Evolutionary conservation across 768 basidiomycete genomes (phyloP), one percentile per base, ranked within the genome.

Genomic region (Coprinopsis strossmayeri): DNA sequence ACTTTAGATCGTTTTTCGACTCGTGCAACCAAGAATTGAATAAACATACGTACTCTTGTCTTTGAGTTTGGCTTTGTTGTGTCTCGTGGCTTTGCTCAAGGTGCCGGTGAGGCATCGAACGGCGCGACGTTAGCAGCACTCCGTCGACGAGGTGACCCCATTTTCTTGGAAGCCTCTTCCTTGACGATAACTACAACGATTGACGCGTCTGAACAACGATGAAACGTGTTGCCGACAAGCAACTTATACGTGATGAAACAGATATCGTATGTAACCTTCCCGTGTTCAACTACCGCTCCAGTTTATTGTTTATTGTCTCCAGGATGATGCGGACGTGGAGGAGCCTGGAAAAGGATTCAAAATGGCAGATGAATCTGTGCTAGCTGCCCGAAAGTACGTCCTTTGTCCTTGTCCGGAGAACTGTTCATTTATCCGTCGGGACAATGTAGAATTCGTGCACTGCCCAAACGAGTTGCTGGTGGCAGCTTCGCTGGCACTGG

Each of bases 211-310:
- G 23, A 25, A 50, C 3, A n/a, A 30, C 37, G 32, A 67, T 88
- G 84, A 90, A 90, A 66, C 78, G 87, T 61, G 76, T 72, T 48
- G 87, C 87, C 61, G 87, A 89, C 45, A 77, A 66, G 52, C 84
- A 91, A 56, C 59, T 91, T 27, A 70, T 73, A 10, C 87, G 79
- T 57, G 82, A 82, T 50, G 70, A 66, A 23, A 59, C 43, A 17
- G 71, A 69, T 21, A 66, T 18, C 71, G 66, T 10, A 63, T 59
- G 27, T 67, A 63, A 15, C 70, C 71, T 39, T 69, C 62, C 23
- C 26, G 15, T n/a, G 12, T 26, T 2, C 5, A 21, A 10, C 17
- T 4, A 21, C 2, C 9, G 10, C 3, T n/a, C n/a, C n/a, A n/a
- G n/a, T n/a, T 34, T 34, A 17, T 30, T 50, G 44, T 25, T 38